phyloP scores from a whole-genome alignment of 345 rosid genomes.

The Psidium guajava region DNA sequence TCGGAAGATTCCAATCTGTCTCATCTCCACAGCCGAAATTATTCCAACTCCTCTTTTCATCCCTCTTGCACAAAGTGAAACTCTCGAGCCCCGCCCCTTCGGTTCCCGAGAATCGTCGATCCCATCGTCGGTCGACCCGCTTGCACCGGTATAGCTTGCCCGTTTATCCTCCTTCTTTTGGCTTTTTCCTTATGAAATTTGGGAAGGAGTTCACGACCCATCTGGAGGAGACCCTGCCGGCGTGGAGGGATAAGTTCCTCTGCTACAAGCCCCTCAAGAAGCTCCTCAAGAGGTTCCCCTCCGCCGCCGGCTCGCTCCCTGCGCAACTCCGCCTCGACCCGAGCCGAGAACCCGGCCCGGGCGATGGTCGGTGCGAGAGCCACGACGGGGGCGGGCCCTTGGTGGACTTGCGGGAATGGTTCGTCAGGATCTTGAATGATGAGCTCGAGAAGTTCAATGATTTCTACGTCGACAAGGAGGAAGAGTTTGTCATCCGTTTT shows the following conservation, averaged over 20 bases:
- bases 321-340: neutral
- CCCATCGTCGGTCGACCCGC: neutral
- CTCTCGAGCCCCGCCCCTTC: neutral
- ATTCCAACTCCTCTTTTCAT: neutral
- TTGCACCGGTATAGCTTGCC: neutral
- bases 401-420: constrained; percentile 47
- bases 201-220: constrained; percentile 87
- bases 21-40: neutral
- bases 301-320: neutral
- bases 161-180: neutral
- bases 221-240: constrained; percentile 84
- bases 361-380: constrained; percentile 8
- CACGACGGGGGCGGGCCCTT: constrained; percentile 4
- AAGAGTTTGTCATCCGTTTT: constrained; percentile 75
- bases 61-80: neutral
- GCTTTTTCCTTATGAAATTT: constrained; percentile 46
- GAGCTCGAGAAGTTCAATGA: constrained; percentile 93
- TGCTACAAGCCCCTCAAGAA: constrained; percentile 86
- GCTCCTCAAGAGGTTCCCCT: constrained; percentile 58
- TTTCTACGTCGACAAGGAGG: constrained; percentile 84
- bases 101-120: neutral
- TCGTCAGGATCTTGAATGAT: constrained; percentile 62
- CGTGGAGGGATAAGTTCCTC: constrained; percentile 95
- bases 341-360: neutral
- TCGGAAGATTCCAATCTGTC: neutral